phyloP scores from a whole-genome alignment of 2,329 filamentous ascomycete genomes.

The Emericellopsis cladophorae region DNA sequence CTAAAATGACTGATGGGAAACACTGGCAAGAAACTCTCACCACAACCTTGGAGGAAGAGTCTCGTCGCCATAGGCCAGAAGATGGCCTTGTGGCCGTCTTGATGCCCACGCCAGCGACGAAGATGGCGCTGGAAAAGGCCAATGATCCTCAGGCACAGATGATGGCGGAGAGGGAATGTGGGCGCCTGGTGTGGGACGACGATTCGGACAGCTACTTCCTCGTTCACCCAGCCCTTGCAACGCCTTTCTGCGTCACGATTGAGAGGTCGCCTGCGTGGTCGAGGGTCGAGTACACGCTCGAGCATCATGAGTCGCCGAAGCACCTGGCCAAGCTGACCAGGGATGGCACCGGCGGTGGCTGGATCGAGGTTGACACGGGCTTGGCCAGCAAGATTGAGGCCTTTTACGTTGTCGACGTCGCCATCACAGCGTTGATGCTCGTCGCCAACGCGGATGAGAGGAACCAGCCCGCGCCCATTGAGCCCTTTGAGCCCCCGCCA shows the following conservation, averaged over 20 bases:
- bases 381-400: conserved; percentile 46
- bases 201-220: conserved; percentile 47
- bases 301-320: conserved; percentile 49
- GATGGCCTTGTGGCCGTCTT: conserved; percentile 56
- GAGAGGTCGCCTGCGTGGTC: conserved; percentile 46
- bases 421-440: conserved; percentile 44
- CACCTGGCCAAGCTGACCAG: conserved; percentile 48
- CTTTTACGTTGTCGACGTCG: conserved; percentile 51
- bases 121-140: conserved; percentile 47
- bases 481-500: conserved; percentile 44
- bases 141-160: conserved; percentile 45
- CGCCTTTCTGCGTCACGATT: conserved; percentile 48
- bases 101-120: conserved; percentile 53
- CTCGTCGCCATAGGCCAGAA: conserved; percentile 38
- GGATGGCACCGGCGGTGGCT: conserved; percentile 46
- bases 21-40: conserved; percentile 45
- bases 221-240: conserved; percentile 50
- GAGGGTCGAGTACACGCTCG: conserved; percentile 50
- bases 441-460: conserved; percentile 45
- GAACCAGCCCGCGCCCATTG: conserved; percentile 24
- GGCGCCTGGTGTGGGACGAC: conserved; percentile 58
- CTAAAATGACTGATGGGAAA: conserved; percentile 23
- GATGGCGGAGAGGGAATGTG: conserved; percentile 56
- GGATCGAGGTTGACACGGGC: conserved; percentile 47
- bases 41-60: conserved; percentile 44